Evolutionary conservation across 768 basidiomycete genomes (phyloP), one percentile per base, ranked within the genome.

Genomic region (Naganishia vaughanmartiniae): DNA sequence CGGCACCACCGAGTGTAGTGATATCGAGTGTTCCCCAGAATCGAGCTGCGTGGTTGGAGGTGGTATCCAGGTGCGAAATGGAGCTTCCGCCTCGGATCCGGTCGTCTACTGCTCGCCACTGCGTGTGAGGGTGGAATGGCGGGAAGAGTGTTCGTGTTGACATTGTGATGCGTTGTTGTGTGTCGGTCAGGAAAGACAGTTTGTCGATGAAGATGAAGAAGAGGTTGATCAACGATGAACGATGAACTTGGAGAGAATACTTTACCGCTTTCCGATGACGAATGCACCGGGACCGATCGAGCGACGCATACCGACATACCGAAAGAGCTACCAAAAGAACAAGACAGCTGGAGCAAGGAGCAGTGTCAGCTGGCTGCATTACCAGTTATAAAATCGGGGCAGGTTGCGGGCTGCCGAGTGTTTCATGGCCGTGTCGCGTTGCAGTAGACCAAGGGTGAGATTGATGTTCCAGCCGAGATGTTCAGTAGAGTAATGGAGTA

Each of bases 1-100:
- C 82, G 42, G 82, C 82, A 24, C 81, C 82, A 4, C 82, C 82
- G 10, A 83, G 78, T 0, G 81, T 81, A 14, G 76, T 75, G 67
- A 76, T 82, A 66, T 83, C 82, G 6, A 82, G 71, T 19, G 70
- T 76, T 3, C 81, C 81, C 72, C 74, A 79, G 58, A 82, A 82
- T 36, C 76, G 69, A 4, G 77, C 79, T 9, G 72, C 78, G 34
- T 60, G 33, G 57, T 4, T 33, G 6, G 42, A 34, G 28, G 51
- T 7, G 72, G 34, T 15, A n/a, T 76, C 77, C 39, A 81, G 75
- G 68, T 79, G 77, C 14, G 79, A 81, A 31, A 70, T 53, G 17
- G 79, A 81, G 26, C 75, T 73, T 21, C 82, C 82, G 36, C 82
- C 82, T 58, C 82, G 72, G 14, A 83, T 79, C 14, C 80, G 70